Conservation (phyloP, 2,329 filamentous ascomycete species). For the Claviceps humidiphila region DNA sequence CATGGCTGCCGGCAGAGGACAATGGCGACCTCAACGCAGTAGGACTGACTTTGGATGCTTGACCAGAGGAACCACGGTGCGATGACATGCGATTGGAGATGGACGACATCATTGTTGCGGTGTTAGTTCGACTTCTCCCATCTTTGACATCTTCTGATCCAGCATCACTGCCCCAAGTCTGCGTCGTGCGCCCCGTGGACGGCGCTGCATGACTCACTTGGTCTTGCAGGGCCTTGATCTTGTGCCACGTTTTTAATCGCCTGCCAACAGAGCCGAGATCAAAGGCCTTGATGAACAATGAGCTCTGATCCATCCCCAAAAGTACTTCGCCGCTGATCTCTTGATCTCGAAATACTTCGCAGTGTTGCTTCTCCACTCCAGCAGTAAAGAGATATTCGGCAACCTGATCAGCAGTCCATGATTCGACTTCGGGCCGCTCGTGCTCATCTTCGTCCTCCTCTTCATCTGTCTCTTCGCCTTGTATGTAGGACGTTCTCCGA, state of each 20-base stretch:
- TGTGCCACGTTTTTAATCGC: conserved; percentile 89
- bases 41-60: conserved; percentile 36
- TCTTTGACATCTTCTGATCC: conserved; percentile 40
- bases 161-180: conserved; percentile 44
- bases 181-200: conserved; percentile 36
- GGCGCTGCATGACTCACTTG: conserved; percentile 47
- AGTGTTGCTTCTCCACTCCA: conserved; percentile 80
- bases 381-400: conserved; percentile 77
- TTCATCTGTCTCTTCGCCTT: conserved; percentile 89
- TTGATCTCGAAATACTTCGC: conserved; percentile 87
- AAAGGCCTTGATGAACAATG: conserved; percentile 89
- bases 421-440: conserved; percentile 56
- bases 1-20: conserved; percentile 25
- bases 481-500: conserved; percentile 76
- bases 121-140: conserved; percentile 43
- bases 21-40: conserved; percentile 27
- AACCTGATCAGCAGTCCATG: conserved; percentile 70
- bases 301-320: conserved; percentile 87
- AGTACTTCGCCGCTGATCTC: conserved; percentile 92
- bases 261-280: conserved; percentile 84
- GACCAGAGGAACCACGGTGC: conserved; percentile 34
- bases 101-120: conserved; percentile 31
- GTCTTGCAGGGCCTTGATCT: conserved; percentile 82
- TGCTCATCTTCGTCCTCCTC: conserved; percentile 76
- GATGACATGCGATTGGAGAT: conserved; percentile 33